A percentile compares a stretch with the other conserved stretches of the same genome.
Evolutionary conservation across 2,329 filamentous ascomycete species (phyloP).

Genomic region (Pseudogymnoascus sp.): DNA sequence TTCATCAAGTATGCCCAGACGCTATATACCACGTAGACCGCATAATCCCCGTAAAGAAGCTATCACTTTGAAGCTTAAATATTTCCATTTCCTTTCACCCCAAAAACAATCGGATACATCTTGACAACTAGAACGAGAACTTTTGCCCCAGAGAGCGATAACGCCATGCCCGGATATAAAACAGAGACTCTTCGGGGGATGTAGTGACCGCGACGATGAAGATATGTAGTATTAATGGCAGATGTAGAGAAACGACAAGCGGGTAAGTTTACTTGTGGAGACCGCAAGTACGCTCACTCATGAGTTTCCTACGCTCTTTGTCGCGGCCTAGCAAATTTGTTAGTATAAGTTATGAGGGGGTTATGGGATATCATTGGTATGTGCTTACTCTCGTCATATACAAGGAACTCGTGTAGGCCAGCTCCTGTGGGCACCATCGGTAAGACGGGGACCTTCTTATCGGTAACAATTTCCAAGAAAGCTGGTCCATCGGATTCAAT

Average conservation of each 20-base stretch:
- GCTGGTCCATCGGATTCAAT: conserved; percentile 86
- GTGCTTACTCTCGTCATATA: conserved; percentile 67
- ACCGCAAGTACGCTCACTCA: conserved; percentile 53
- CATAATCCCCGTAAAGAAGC: conserved; percentile 4
- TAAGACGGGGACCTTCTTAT: conserved; percentile 87
- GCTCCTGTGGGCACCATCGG: conserved; percentile 91
- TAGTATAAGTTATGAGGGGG: conserved; percentile 25
- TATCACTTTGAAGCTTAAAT: not conserved
- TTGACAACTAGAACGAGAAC: conserved; percentile 7
- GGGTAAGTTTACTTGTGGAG: conserved; percentile 32
- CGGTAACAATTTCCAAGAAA: conserved; percentile 82
- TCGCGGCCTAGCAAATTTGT: conserved; percentile 50
- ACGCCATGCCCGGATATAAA: conserved; percentile 6
- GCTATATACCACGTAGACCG: conserved; percentile 6
- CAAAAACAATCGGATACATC: conserved; percentile 1
- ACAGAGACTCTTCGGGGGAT: conserved; percentile 6
- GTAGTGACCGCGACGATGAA: conserved; percentile 2
- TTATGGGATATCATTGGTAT: not conserved
- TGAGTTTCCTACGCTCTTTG: conserved; percentile 55
- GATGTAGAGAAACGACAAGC: not conserved
- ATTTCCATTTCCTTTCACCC: conserved; percentile 6
- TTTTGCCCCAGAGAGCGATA: conserved; percentile 7
- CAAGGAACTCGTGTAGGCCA: conserved; percentile 84
- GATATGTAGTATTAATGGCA: conserved; percentile 8
- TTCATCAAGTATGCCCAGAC: not conserved